Percentiles rank a stretch among this genome's conserved stretches.
Evolutionary conservation across 2,329 filamentous ascomycete genomes (phyloP).

Genomic region (Elsinoe arachidis): DNA sequence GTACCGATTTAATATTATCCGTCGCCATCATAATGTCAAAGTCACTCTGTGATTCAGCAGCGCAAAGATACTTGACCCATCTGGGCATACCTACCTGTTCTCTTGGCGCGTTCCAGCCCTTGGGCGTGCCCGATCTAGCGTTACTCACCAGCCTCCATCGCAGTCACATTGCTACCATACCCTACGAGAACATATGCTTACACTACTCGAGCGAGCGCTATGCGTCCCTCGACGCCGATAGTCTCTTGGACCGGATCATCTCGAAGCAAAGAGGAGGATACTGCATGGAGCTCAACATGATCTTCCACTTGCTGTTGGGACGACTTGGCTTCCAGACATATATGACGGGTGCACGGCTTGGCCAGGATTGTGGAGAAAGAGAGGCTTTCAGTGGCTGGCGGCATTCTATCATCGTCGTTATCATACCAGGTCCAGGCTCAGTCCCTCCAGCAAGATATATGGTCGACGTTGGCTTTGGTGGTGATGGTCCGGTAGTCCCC

Average conservation of each 20-base stretch:
- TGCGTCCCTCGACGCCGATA: slow-evolving; percentile 42
- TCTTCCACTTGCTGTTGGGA: slow-evolving; percentile 45
- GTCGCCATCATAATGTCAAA: slow-evolving; percentile 20
- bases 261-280: slow-evolving; percentile 45
- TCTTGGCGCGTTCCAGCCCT: neutral
- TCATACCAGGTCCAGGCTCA: slow-evolving; percentile 18
- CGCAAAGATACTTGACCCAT: neutral
- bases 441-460: slow-evolving; percentile 22
- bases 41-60: neutral
- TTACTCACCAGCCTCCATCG: slow-evolving; percentile 22
- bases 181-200: slow-evolving; percentile 50
- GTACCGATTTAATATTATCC: slow-evolving; percentile 32
- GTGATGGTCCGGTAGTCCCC: slow-evolving; percentile 29
- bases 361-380: slow-evolving; percentile 14
- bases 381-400: slow-evolving; percentile 18
- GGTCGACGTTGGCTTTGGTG: slow-evolving; percentile 37
- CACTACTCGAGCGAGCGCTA: slow-evolving; percentile 44
- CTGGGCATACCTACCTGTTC: neutral
- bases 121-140: slow-evolving; percentile 15
- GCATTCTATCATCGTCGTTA: slow-evolving; percentile 34
- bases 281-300: slow-evolving; percentile 52
- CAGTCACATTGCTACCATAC: slow-evolving; percentile 40
- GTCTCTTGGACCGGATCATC: slow-evolving; percentile 46
- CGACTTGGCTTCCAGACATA: slow-evolving; percentile 44
- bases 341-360: slow-evolving; percentile 34